Percentiles rank a stretch among this genome's conserved stretches.
Evolutionary conservation across 192 early-diverging fungal species (phyloP).

Genomic region (Coemansia sp.): DNA sequence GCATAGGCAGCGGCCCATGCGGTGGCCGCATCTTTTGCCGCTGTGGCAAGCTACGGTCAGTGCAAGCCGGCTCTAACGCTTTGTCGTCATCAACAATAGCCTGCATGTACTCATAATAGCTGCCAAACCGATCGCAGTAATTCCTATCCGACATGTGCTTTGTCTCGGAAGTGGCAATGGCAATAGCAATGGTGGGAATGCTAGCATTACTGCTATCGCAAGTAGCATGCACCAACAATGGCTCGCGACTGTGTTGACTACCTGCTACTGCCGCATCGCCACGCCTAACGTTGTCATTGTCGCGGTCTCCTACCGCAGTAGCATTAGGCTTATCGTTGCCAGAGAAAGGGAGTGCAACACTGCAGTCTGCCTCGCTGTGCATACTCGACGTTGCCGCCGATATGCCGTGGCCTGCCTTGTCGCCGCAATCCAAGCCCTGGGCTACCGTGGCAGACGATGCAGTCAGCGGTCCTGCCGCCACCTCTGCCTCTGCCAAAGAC

Average conservation of each 20-base stretch:
- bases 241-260: not conserved
- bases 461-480: not conserved
- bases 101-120: constrained; percentile 26
- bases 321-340: not conserved
- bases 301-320: not conserved
- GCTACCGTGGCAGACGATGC: not conserved
- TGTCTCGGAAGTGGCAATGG: not conserved
- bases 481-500: not conserved
- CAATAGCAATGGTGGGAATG: not conserved
- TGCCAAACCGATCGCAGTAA: constrained; percentile 33
- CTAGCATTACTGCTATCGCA: not conserved
- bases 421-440: not conserved
- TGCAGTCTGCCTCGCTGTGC: not conserved
- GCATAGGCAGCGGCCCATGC: not conserved
- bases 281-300: constrained; percentile 2
- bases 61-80: not conserved
- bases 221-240: not conserved
- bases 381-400: not conserved
- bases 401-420: not conserved
- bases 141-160: not conserved
- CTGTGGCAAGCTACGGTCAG: not conserved
- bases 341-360: not conserved
- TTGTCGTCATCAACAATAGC: constrained; percentile 15
- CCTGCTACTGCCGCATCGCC: not conserved
- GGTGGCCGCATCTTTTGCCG: not conserved